Conservation (phyloP, 2,329 filamentous ascomycete genomes). For the Pseudogymnoascus sp. region DNA sequence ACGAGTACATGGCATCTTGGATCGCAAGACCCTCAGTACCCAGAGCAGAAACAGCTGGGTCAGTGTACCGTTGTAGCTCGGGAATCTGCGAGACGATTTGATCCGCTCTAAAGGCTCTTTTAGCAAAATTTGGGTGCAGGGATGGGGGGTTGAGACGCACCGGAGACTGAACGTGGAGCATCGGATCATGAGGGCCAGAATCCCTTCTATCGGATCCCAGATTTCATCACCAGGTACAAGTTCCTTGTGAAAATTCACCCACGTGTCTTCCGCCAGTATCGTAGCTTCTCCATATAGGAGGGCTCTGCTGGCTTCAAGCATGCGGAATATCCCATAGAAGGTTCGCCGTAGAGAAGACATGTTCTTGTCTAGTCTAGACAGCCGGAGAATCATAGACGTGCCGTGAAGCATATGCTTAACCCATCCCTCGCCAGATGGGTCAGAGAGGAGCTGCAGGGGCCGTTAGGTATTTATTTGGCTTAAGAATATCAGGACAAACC, state of each 20-base stretch:
- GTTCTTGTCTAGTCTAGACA: conserved; percentile 16
- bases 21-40: conserved; percentile 13
- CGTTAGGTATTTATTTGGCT: not conserved
- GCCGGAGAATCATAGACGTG: conserved; percentile 20
- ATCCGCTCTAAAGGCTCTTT: not conserved
- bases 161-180: conserved; percentile 13
- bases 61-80: not conserved
- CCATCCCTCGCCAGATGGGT: conserved; percentile 19
- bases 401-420: conserved; percentile 22
- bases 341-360: conserved; percentile 14
- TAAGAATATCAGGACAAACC: conserved; percentile 4
- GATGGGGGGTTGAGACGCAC: conserved; percentile 9
- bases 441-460: conserved; percentile 19
- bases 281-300: conserved; percentile 17
- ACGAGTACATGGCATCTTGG: conserved; percentile 12
- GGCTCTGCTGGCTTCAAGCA: conserved; percentile 21
- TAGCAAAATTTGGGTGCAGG: not conserved
- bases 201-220: conserved; percentile 21
- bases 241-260: conserved; percentile 13
- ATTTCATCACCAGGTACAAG: conserved; percentile 12
- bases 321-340: conserved; percentile 20
- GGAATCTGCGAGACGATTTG: not conserved
- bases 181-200: conserved; percentile 18
- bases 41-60: not conserved
- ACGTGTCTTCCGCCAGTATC: conserved; percentile 15